Percentiles rank a stretch among this genome's conserved stretches.
phyloP scores from a whole-genome alignment of 106 monocot genomes.

The Dendrobium catenatum region DNA sequence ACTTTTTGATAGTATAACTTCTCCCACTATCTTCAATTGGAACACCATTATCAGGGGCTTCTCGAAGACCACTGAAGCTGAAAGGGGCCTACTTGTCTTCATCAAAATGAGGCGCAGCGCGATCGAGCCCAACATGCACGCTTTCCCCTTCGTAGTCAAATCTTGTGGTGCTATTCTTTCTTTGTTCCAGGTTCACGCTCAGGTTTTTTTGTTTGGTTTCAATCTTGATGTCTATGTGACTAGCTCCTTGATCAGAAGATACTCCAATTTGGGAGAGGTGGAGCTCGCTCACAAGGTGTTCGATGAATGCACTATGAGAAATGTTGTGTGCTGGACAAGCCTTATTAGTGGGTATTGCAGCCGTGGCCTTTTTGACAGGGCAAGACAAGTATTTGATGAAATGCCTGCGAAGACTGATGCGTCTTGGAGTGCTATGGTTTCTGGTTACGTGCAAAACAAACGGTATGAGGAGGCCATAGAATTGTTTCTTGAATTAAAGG shows the following conservation, averaged over 20 bases:
- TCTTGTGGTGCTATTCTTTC: constrained; percentile 3
- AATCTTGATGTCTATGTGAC: constrained; percentile 12
- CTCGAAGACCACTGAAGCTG: constrained; percentile 8
- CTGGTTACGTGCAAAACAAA: constrained; percentile 26
- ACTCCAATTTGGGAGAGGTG: constrained; percentile 13
- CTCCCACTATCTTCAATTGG: constrained; percentile 23
- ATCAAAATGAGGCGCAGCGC: constrained; percentile 6
- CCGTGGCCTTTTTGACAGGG: constrained; percentile 8
- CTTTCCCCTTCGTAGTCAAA: constrained; percentile 41
- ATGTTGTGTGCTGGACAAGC: constrained; percentile 34
- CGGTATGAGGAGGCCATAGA: constrained; percentile 10
- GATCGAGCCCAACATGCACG: constrained; percentile 26
- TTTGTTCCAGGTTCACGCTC: constrained; percentile 24
- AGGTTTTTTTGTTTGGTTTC: constrained; percentile 25
- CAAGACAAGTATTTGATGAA: constrained; percentile 19
- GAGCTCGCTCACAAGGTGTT: constrained; percentile 27
- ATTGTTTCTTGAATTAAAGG: constrained; percentile 21
- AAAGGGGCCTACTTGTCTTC: constrained; percentile 20
- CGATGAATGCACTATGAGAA: constrained; percentile 24
- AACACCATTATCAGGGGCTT: constrained; percentile 26
- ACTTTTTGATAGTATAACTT: constrained; percentile 16
- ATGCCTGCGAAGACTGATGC: constrained; percentile 29
- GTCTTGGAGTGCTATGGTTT: constrained; percentile 42
- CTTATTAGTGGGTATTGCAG: constrained; percentile 25
- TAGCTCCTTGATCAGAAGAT: constrained; percentile 30